Conservation (phyloP, 2,329 filamentous ascomycete species). For the Aureobasidium sp. region DNA sequence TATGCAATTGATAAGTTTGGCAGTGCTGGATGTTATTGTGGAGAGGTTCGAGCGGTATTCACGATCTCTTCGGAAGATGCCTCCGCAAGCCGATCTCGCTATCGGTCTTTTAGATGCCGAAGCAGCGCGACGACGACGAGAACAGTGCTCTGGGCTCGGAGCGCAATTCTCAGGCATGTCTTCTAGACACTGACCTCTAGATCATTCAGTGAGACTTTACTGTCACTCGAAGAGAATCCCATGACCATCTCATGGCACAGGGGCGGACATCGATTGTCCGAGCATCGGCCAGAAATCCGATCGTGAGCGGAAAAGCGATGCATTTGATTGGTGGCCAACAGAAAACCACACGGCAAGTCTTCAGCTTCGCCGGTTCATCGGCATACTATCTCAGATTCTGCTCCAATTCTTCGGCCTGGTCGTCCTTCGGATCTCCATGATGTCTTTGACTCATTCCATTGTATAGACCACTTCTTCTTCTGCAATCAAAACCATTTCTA, state of each 20-base stretch:
- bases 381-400: slow-evolving; percentile 6
- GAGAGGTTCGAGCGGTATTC: not conserved
- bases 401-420: slow-evolving; percentile 10
- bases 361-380: not conserved
- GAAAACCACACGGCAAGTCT: slow-evolving; percentile 2
- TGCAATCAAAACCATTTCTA: not conserved
- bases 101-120: not conserved
- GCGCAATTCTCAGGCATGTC: not conserved
- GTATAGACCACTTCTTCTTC: not conserved
- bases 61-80: not conserved
- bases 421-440: not conserved
- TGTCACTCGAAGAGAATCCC: not conserved
- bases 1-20: not conserved
- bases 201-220: not conserved
- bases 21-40: not conserved
- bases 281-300: not conserved
- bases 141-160: not conserved
- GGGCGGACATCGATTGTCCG: not conserved
- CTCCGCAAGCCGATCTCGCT: not conserved
- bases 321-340: not conserved
- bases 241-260: no score
- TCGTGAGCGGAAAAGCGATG: not conserved
- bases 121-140: not conserved
- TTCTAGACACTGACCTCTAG: not conserved
- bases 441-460: slow-evolving; percentile 8